These are phyloP conservation scores for Microascus cirrosus DNA, from an alignment of 2,329 filamentous ascomycete genomes.

Conservation along the genomic window DNA sequence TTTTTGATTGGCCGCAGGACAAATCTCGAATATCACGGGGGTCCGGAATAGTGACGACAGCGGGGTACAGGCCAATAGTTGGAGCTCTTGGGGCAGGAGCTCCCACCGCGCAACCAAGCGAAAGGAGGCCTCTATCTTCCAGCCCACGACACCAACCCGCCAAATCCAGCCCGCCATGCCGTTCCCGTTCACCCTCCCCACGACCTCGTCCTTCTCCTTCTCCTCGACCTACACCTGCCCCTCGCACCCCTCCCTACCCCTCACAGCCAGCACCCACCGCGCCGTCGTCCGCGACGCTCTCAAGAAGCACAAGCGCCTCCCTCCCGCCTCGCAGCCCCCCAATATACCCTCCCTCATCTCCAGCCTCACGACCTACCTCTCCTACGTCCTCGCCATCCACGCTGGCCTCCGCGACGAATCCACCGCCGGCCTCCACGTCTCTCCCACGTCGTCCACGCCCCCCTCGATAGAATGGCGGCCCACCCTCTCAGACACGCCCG, in stretches of 20 bases:
- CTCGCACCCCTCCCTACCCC: slow-evolving; percentile 80
- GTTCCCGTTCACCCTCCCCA: slow-evolving; percentile 78
- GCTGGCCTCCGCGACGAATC: slow-evolving; percentile 51
- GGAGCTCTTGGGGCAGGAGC: background rate
- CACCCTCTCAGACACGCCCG: slow-evolving; percentile 55
- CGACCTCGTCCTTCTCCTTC: slow-evolving; percentile 79
- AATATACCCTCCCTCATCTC: slow-evolving; percentile 61
- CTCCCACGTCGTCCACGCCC: slow-evolving; percentile 11
- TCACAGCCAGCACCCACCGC: slow-evolving; percentile 71
- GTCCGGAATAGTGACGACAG: background rate
- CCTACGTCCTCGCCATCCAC: slow-evolving; percentile 71
- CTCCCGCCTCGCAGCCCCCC: slow-evolving; percentile 55
- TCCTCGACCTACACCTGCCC: slow-evolving; percentile 64
- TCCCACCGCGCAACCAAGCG: background rate
- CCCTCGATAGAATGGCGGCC: slow-evolving; percentile 75
- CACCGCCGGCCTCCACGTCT: slow-evolving; percentile 4
- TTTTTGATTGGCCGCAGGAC: background rate
- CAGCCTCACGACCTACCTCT: slow-evolving; percentile 66
- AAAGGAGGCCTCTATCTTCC: background rate
- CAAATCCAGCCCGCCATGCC: slow-evolving; percentile 51
- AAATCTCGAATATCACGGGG: too few relatives aligned
- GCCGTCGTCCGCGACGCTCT: slow-evolving; percentile 72
- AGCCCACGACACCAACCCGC: background rate
- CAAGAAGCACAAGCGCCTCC: slow-evolving; percentile 83
- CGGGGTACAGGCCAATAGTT: background rate